These are phyloP conservation scores for Poa pratensis DNA, from an alignment of 176 grass and related monocot species.

Conservation along the genomic window DNA sequence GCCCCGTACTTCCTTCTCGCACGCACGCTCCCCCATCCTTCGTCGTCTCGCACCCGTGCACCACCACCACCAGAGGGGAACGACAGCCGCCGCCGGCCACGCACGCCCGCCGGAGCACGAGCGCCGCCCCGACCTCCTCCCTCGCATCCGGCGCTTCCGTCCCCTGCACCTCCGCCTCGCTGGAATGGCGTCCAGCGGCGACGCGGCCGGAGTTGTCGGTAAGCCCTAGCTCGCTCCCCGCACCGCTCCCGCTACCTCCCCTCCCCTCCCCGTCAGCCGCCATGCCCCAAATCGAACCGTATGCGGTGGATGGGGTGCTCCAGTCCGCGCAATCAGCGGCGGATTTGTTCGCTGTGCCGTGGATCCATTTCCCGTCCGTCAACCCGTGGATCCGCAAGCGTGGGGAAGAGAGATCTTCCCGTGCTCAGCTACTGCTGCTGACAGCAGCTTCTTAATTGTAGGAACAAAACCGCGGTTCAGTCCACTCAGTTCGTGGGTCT, in stretches of 20 bases:
- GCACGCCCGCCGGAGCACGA: neutral
- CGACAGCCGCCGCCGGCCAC: conserved; percentile 17
- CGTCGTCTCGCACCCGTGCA: conserved; percentile 15
- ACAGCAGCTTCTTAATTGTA: neutral
- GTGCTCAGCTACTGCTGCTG: neutral
- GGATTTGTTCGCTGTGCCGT: conserved; percentile 1
- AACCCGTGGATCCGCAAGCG: neutral
- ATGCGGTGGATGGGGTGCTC: neutral
- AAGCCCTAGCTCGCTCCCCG: conserved; percentile 36
- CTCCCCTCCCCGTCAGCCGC: neutral
- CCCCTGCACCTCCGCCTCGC: neutral
- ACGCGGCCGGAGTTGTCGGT: conserved; percentile 41
- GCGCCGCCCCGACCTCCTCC: neutral
- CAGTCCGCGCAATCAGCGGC: neutral
- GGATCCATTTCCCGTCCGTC: conserved; percentile 4
- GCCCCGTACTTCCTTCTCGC: neutral
- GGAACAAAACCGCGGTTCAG: neutral
- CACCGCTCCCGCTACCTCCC: neutral
- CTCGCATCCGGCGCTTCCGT: neutral
- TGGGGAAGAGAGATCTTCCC: neutral
- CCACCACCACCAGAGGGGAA: conserved; percentile 22
- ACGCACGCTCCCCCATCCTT: neutral
- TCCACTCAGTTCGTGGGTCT: neutral
- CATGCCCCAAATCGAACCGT: neutral
- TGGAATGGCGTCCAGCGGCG: conserved; percentile 49